A percentile compares a stretch with the other conserved stretches of the same genome.
phyloP scores from a whole-genome alignment of 1,284 basidiomycete species.

The Microbotryum violaceum region DNA sequence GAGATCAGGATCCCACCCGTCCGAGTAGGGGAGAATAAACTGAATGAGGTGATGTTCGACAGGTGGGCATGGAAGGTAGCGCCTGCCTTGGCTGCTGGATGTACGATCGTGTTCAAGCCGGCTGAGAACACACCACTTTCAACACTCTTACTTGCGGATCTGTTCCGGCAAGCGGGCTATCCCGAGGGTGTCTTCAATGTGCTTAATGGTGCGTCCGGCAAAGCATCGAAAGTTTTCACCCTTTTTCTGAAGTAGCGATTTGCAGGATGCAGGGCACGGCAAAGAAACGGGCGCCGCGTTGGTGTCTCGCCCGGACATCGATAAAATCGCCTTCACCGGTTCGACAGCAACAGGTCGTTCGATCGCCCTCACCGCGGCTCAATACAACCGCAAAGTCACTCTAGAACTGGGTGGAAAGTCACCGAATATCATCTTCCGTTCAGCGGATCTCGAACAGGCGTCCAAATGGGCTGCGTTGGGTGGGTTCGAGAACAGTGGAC shows the following conservation, averaged over 20 bases:
- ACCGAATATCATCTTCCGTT: constrained; percentile 35
- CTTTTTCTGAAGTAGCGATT: too few species aligned
- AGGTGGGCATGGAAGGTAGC: constrained; percentile 37
- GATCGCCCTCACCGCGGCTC: constrained; percentile 40
- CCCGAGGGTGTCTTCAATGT: constrained; percentile 38
- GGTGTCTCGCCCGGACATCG: constrained; percentile 4
- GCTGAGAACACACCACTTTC: constrained; percentile 37
- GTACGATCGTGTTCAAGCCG: constrained; percentile 37
- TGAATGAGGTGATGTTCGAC: too few species aligned
- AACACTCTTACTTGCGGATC: constrained; percentile 28
- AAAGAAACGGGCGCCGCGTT: constrained; percentile 10
- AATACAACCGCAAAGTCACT: constrained; percentile 38
- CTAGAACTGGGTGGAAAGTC: constrained; percentile 42
- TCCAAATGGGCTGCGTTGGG: constrained; percentile 29
- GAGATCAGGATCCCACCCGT: background rate
- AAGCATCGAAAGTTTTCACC: too few species aligned
- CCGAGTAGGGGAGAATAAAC: too few species aligned
- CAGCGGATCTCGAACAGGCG: constrained; percentile 29
- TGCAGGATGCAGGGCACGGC: constrained; percentile 1
- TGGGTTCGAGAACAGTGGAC: constrained; percentile 21
- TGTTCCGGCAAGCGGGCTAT: constrained; percentile 35
- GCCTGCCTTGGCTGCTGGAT: constrained; percentile 36
- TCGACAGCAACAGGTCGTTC: constrained; percentile 39
- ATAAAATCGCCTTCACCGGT: constrained; percentile 35
- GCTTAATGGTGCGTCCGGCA: constrained; percentile 30